Conservation (phyloP, 2,329 filamentous ascomycete species). For the Fusarium compactum region DNA sequence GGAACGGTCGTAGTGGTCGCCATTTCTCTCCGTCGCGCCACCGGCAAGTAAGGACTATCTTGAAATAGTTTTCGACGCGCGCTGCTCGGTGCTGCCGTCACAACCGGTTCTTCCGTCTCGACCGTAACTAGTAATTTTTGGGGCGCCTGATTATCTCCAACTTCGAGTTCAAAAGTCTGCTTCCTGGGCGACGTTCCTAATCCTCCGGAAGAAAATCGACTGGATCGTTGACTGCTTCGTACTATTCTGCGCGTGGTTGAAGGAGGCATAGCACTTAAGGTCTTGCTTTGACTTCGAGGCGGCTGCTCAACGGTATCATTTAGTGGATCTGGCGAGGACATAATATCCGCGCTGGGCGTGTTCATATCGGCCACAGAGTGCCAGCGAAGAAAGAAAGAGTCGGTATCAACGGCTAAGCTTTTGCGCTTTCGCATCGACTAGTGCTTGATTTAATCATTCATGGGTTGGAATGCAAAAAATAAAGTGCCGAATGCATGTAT, state of each 20-base stretch:
- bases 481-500: slow-evolving; percentile 21
- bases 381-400: slow-evolving; percentile 53
- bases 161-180: slow-evolving; percentile 68
- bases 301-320: slow-evolving; percentile 53
- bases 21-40: slow-evolving; percentile 52
- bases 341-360: slow-evolving; percentile 57
- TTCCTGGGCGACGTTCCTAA: slow-evolving; percentile 63
- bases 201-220: slow-evolving; percentile 51
- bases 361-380: slow-evolving; percentile 52
- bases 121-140: slow-evolving; percentile 68
- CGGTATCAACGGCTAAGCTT: slow-evolving; percentile 40
- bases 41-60: slow-evolving; percentile 55
- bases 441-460: slow-evolving; percentile 34
- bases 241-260: slow-evolving; percentile 58
- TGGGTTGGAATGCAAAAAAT: slow-evolving; percentile 37
- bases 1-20: slow-evolving; percentile 65
- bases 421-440: slow-evolving; percentile 50
- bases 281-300: slow-evolving; percentile 1
- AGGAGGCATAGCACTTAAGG: slow-evolving; percentile 50
- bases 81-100: slow-evolving; percentile 51
- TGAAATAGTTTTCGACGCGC: slow-evolving; percentile 59
- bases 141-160: slow-evolving; percentile 62
- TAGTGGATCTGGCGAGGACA: slow-evolving; percentile 65
- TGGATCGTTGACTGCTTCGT: slow-evolving; percentile 59
- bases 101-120: slow-evolving; percentile 60